These are phyloP conservation scores for Carex arenaria DNA, from an alignment of 202 grass and related monocot species.

Conservation along the genomic window DNA sequence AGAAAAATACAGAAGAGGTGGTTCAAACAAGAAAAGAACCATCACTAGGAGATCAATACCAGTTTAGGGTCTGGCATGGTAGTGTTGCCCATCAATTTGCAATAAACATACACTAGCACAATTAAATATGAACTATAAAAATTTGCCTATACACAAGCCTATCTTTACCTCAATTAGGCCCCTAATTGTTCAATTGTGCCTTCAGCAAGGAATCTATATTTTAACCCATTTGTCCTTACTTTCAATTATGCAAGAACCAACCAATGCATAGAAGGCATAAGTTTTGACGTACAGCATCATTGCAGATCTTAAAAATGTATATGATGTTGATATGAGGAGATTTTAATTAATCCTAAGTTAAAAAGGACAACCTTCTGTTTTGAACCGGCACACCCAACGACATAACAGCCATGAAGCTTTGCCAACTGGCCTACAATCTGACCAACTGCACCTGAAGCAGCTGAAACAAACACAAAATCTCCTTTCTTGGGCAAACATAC, in stretches of 20 bases:
- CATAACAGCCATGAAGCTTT: constrained; percentile 88
- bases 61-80: neutral
- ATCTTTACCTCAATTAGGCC: neutral
- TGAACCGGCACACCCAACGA: constrained; percentile 79
- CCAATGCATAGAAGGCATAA: neutral
- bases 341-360: neutral
- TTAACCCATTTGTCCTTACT: neutral
- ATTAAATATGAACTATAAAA: neutral
- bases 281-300: neutral
- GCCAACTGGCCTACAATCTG: constrained; percentile 92
- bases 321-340: neutral
- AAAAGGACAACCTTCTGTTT: constrained; percentile 47
- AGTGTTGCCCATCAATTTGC: neutral
- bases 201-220: neutral
- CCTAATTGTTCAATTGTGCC: neutral
- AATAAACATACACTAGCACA: neutral
- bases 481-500: constrained; percentile 73
- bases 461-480: constrained; percentile 81
- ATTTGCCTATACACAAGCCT: neutral
- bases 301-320: neutral
- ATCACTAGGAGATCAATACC: neutral
- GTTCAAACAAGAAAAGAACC: neutral
- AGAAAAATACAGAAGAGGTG: neutral
- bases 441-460: constrained; percentile 81
- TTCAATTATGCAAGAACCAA: neutral